phyloP scores from a whole-genome alignment of 1,284 basidiomycete species.

The Boletellus deceptivus region DNA sequence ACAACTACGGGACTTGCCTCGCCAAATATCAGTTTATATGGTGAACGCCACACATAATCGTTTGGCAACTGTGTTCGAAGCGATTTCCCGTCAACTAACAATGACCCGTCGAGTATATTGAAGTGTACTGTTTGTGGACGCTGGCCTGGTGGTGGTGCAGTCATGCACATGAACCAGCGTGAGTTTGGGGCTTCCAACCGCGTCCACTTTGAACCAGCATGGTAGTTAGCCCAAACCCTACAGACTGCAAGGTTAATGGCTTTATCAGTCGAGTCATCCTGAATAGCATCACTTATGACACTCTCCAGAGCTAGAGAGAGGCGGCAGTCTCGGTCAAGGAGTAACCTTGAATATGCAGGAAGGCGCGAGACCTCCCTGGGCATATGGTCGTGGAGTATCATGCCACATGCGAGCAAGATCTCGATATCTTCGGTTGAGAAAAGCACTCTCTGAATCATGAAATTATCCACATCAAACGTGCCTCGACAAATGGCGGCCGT shows the following conservation, averaged over 20 bases:
- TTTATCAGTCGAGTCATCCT: not conserved
- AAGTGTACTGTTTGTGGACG: not conserved
- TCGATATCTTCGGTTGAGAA: conserved; percentile 26
- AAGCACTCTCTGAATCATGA: conserved; percentile 19
- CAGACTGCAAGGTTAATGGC: not conserved
- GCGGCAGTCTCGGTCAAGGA: not conserved
- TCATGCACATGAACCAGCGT: not conserved
- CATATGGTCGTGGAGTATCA: conserved; percentile 13
- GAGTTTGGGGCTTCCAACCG: not conserved
- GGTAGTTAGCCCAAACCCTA: not conserved
- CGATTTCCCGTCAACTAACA: not conserved
- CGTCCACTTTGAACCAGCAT: not conserved
- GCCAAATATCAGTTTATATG: not conserved
- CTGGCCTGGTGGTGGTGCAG: not conserved
- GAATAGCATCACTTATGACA: not conserved
- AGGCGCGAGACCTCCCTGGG: not conserved
- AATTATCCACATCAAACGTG: conserved; percentile 39
- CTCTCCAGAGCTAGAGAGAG: conserved; percentile 12
- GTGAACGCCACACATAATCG: not conserved
- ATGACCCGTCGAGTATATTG: not conserved
- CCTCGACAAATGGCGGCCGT: conserved; percentile 40
- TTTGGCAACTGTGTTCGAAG: not conserved
- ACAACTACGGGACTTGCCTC: not conserved
- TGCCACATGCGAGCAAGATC: conserved; percentile 36
- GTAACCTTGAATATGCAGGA: not conserved